phyloP scores from a whole-genome alignment of 306 rosid species.

The Bauhinia variegata region DNA sequence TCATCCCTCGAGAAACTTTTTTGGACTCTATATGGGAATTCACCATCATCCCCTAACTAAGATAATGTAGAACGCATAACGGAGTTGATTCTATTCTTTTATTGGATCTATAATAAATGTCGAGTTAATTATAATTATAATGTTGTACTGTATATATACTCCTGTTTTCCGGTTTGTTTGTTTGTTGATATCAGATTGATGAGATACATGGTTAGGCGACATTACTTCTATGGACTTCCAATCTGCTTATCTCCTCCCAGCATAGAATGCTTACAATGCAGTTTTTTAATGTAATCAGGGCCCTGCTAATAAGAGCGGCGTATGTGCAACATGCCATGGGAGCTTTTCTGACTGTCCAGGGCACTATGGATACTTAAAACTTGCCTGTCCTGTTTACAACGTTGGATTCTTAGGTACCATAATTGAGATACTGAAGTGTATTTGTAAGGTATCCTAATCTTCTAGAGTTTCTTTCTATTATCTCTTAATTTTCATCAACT shows the following conservation, averaged over 20 bases:
- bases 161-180: background rate
- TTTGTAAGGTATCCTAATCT: constrained; percentile 72
- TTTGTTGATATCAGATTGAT: constrained; percentile 6
- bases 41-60: background rate
- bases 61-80: background rate
- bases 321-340: constrained; percentile 81
- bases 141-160: background rate
- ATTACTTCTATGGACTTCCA: constrained; percentile 1
- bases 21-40: background rate
- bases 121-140: background rate
- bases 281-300: constrained; percentile 55
- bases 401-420: constrained; percentile 63
- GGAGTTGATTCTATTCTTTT: background rate
- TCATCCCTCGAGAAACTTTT: background rate
- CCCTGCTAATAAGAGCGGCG: constrained; percentile 61
- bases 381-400: constrained; percentile 76
- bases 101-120: background rate
- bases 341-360: constrained; percentile 67
- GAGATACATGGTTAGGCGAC: constrained; percentile 2
- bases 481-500: background rate
- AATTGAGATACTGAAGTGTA: constrained; percentile 78
- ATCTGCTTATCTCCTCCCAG: constrained; percentile 13
- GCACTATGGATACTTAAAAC: constrained; percentile 76
- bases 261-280: constrained; percentile 18
- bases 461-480: background rate